These are phyloP conservation scores for Phytophthora ohioensis DNA, from an alignment of 352 stramenopile species.

Conservation along the genomic window DNA sequence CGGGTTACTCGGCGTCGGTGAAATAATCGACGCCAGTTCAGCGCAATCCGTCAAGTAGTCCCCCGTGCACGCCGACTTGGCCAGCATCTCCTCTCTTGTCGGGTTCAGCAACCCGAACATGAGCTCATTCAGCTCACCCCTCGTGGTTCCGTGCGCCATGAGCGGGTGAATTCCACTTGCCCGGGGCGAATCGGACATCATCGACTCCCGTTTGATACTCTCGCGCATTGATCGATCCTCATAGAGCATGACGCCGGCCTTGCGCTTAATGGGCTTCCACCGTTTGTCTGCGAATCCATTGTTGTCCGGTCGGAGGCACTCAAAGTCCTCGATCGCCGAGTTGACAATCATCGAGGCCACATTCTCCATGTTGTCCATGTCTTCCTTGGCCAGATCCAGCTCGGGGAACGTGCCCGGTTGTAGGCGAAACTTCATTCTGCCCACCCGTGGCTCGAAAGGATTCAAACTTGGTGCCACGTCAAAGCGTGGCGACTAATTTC, in stretches of 20 bases:
- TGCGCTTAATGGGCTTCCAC: conserved; percentile 50
- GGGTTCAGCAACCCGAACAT: conserved; percentile 49
- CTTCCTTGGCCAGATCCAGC: conserved; percentile 47
- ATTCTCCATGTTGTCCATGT: conserved; percentile 50
- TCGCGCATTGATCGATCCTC: conserved; percentile 38
- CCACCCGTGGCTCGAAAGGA: not conserved
- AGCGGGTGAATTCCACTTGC: conserved; percentile 34
- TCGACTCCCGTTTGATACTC: conserved; percentile 18
- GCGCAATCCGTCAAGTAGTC: conserved; percentile 44
- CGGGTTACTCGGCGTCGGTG: conserved; percentile 39
- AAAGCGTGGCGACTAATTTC: not conserved
- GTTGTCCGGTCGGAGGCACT: conserved; percentile 29
- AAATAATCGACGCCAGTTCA: conserved; percentile 43
- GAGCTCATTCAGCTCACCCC: conserved; percentile 45
- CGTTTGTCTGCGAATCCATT: conserved; percentile 30
- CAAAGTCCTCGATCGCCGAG: conserved; percentile 41
- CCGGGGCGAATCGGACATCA: conserved; percentile 7
- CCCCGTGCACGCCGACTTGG: conserved; percentile 45
- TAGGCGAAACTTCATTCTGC: conserved; percentile 47
- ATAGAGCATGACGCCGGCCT: conserved; percentile 43
- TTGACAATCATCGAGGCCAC: conserved; percentile 45
- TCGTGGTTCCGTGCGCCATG: conserved; percentile 48
- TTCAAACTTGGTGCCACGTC: conserved; percentile 3
- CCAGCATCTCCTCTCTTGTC: conserved; percentile 39
- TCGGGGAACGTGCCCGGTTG: conserved; percentile 48